phyloP scores from a whole-genome alignment of 306 rosid genomes.

The Malus asiatica region DNA sequence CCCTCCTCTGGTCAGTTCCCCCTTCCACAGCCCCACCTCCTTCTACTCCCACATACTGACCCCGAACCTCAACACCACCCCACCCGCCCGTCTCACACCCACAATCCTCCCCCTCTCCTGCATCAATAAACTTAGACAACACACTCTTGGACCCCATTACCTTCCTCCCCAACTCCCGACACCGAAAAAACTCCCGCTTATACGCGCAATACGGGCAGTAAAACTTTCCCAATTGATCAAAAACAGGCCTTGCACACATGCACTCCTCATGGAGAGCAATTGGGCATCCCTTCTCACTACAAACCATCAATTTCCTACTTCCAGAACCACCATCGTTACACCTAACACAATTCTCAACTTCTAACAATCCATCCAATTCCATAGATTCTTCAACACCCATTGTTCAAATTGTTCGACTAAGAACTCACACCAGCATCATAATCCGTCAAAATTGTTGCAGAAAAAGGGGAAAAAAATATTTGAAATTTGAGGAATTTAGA shows the following conservation, averaged over 20 bases:
- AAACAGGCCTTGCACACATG: constrained; percentile 39
- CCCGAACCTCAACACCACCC: background rate
- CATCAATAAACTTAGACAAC: constrained; percentile 36
- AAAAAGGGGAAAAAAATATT: background rate
- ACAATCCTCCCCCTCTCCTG: background rate
- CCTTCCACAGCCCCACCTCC: constrained; percentile 15
- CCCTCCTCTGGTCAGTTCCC: constrained; percentile 8
- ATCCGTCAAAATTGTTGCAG: background rate
- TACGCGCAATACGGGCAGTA: constrained; percentile 60
- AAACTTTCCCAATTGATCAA: constrained; percentile 48
- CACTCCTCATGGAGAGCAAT: constrained; percentile 50
- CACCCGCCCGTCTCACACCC: background rate
- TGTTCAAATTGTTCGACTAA: background rate
- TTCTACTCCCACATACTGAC: constrained; percentile 9
- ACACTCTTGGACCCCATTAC: constrained; percentile 33
- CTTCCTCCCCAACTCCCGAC: constrained; percentile 27
- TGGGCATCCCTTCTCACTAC: constrained; percentile 49
- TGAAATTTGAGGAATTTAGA: background rate
- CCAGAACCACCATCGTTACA: constrained; percentile 29
- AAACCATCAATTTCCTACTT: constrained; percentile 32
- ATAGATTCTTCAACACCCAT: background rate
- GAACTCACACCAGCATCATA: background rate
- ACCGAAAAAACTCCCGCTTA: constrained; percentile 24
- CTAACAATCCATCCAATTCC: constrained; percentile 7
- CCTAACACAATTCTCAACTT: constrained; percentile 25